phyloP scores from a whole-genome alignment of 805 yeast species.

The Candida qinlingensis region DNA sequence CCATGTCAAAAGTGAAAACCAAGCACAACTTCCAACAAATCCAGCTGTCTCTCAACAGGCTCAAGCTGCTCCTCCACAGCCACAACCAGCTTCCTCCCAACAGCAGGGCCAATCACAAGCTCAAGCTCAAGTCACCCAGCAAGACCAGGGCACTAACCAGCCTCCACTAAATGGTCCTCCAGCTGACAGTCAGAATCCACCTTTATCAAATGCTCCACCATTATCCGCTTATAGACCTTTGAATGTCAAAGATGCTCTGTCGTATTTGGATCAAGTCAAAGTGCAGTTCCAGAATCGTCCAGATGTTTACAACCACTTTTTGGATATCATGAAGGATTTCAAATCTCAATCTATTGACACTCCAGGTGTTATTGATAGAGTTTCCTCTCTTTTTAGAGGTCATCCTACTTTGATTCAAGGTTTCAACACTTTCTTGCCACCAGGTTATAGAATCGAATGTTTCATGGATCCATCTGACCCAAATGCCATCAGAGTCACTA shows the following conservation, averaged over 20 bases:
- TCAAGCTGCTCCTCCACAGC: background rate
- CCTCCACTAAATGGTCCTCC: constrained; percentile 1
- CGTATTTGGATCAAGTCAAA: constrained; percentile 94
- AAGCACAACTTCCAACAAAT: background rate
- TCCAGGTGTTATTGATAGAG: constrained; percentile 97
- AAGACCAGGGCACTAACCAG: constrained; percentile 4
- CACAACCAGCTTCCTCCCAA: constrained; percentile 22
- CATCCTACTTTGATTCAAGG: constrained; percentile 95
- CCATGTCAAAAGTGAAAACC: constrained; percentile 2
- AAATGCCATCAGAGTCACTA: constrained; percentile 87
- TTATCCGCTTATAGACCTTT: constrained; percentile 59
- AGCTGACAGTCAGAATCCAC: constrained; percentile 5
- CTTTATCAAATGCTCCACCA: constrained; percentile 17
- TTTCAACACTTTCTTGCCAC: constrained; percentile 94
- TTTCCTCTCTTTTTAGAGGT: constrained; percentile 83
- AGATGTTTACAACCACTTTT: constrained; percentile 90
- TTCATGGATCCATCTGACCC: constrained; percentile 86
- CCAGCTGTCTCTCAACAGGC: background rate
- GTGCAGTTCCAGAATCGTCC: constrained; percentile 88
- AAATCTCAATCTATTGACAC: constrained; percentile 95
- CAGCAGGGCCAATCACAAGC: constrained; percentile 20
- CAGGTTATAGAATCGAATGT: constrained; percentile 92
- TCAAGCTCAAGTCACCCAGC: constrained; percentile 15
- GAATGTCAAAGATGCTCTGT: constrained; percentile 92
- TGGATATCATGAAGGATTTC: constrained; percentile 98